phyloP scores from a whole-genome alignment of 2,329 filamentous ascomycete species.

The Pseudocercospora fijiensis region DNA sequence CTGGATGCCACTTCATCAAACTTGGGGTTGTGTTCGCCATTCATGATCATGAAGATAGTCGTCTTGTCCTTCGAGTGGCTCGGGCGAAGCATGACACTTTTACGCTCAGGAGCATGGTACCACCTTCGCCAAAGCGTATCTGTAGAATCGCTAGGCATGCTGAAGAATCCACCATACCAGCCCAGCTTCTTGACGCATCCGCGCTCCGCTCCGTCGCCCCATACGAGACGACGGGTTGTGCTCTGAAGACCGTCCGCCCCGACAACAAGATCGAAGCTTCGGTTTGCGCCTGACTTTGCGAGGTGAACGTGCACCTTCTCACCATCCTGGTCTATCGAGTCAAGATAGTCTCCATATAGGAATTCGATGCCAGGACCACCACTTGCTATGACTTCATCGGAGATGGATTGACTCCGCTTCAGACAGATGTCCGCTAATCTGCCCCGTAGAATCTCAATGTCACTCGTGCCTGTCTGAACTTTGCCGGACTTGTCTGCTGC shows the following conservation, averaged over 20 bases:
- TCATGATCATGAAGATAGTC: conserved; percentile 31
- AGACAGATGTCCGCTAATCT: conserved; percentile 30
- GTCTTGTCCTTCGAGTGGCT: conserved; percentile 24
- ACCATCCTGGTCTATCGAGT: conserved; percentile 28
- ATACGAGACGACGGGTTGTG: conserved; percentile 32
- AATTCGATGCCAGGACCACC: conserved; percentile 34
- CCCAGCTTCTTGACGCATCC: conserved; percentile 24
- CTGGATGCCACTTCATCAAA: conserved; percentile 20
- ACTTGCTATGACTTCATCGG: conserved; percentile 23
- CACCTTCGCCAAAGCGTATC: conserved; percentile 36
- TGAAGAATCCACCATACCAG: conserved; percentile 38
- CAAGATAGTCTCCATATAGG: conserved; percentile 34
- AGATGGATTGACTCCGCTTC: conserved; percentile 25
- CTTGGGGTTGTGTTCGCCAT: conserved; percentile 29
- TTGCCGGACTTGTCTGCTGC: conserved; percentile 33
- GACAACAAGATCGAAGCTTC: conserved; percentile 31
- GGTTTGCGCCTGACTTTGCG: conserved; percentile 26
- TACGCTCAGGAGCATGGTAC: conserved; percentile 34
- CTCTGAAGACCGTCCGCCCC: conserved; percentile 38
- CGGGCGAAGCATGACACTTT: conserved; percentile 36
- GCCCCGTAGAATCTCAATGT: conserved; percentile 38
- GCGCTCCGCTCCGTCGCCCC: conserved; percentile 27
- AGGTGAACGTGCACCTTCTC: conserved; percentile 31
- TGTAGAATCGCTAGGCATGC: conserved; percentile 25
- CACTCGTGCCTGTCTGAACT: conserved; percentile 33